Evolutionary conservation across 2,329 filamentous ascomycete species (phyloP).

Genomic region (Venturia oleaginea): DNA sequence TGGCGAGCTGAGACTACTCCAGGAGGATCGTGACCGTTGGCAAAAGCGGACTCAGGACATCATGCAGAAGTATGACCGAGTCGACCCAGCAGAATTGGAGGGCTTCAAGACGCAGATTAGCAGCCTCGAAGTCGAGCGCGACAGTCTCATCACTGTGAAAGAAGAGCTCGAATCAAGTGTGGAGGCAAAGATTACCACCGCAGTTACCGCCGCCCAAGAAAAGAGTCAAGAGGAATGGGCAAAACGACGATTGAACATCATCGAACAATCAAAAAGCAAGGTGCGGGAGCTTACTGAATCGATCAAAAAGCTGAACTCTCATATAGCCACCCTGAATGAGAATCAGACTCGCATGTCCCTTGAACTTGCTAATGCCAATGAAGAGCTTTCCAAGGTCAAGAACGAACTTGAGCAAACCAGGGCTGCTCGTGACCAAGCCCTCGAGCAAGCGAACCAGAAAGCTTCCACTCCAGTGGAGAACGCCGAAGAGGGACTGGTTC

Average conservation of each 20-base stretch:
- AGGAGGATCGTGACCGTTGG: slow-evolving; percentile 89
- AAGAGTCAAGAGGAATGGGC: slow-evolving; percentile 29
- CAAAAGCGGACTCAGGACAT: slow-evolving; percentile 95
- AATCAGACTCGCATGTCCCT: slow-evolving; percentile 31
- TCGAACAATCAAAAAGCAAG: slow-evolving; percentile 45
- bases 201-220: slow-evolving; percentile 29
- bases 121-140: slow-evolving; percentile 42
- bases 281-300: slow-evolving; percentile 48
- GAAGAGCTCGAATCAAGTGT: slow-evolving; percentile 42
- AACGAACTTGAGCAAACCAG: slow-evolving; percentile 53
- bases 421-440: slow-evolving; percentile 55
- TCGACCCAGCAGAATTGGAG: slow-evolving; percentile 88
- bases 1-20: slow-evolving; percentile 78
- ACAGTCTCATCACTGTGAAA: slow-evolving; percentile 43
- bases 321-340: slow-evolving; percentile 43
- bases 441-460: slow-evolving; percentile 32
- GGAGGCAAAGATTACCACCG: slow-evolving; percentile 22
- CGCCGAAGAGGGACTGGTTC: slow-evolving; percentile 40
- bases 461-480: slow-evolving; percentile 16
- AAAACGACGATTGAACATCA: slow-evolving; percentile 38
- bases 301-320: slow-evolving; percentile 18
- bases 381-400: slow-evolving; percentile 46
- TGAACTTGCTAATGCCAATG: slow-evolving; percentile 54
- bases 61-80: slow-evolving; percentile 88
- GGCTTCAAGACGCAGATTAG: slow-evolving; percentile 72